A percentile compares a stretch with the other conserved stretches of the same genome.
phyloP scores from a whole-genome alignment of 306 rosid genomes.

The Corylus americana region DNA sequence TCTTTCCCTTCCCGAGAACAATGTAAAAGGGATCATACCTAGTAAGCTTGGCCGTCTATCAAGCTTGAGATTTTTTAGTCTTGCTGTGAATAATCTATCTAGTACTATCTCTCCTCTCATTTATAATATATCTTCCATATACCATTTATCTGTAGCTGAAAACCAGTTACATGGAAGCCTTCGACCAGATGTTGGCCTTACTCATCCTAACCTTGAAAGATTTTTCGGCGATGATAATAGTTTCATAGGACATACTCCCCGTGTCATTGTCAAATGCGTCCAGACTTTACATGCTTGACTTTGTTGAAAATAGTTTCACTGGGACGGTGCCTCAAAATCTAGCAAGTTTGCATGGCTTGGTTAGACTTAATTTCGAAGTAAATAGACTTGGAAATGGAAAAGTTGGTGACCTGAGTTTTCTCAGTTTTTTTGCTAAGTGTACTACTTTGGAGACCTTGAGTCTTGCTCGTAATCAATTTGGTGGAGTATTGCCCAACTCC shows the following conservation, averaged over 20 bases:
- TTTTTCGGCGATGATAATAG: slow-evolving; percentile 41
- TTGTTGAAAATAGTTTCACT: slow-evolving; percentile 34
- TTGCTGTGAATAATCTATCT: slow-evolving; percentile 31
- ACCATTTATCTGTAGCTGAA: slow-evolving; percentile 27
- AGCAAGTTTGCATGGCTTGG: slow-evolving; percentile 37
- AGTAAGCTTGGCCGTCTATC: slow-evolving; percentile 34
- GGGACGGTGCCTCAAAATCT: slow-evolving; percentile 41
- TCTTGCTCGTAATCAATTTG: slow-evolving; percentile 26
- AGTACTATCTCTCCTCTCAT: slow-evolving; percentile 41
- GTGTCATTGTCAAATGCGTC: slow-evolving; percentile 48
- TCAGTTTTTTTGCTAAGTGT: slow-evolving; percentile 35
- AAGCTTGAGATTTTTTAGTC: slow-evolving; percentile 13
- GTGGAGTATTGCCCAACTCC: slow-evolving; percentile 38
- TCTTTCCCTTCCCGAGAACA: slow-evolving; percentile 23
- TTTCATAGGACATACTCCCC: slow-evolving; percentile 45
- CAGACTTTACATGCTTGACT: slow-evolving; percentile 39
- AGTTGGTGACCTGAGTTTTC: slow-evolving; percentile 28
- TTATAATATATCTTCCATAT: slow-evolving; percentile 43
- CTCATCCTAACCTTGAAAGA: slow-evolving; percentile 42
- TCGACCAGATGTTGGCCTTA: slow-evolving; percentile 45
- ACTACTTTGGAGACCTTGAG: slow-evolving; percentile 23
- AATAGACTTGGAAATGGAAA: slow-evolving; percentile 39
- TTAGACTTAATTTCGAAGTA: slow-evolving; percentile 27
- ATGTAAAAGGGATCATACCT: slow-evolving; percentile 44
- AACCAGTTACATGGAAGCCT: slow-evolving; percentile 46